phyloP scores from a whole-genome alignment of 225 moss, liverwort and hornwort species.

The Antitrichia curtipendula region DNA sequence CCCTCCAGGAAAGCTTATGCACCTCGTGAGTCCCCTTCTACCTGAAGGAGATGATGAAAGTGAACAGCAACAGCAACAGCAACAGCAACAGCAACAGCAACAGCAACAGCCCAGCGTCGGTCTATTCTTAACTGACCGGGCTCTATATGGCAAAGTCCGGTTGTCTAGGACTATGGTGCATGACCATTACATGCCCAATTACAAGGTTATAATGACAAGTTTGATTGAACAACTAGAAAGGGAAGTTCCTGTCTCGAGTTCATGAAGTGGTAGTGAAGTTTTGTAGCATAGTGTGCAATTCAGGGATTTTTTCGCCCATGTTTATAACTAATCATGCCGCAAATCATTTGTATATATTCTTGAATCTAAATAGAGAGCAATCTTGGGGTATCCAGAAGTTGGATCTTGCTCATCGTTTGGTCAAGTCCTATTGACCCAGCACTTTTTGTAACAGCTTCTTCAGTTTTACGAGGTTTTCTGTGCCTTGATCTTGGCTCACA shows the following conservation, averaged over 20 bases:
- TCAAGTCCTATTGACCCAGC: neutral
- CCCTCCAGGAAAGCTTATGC: slow-evolving; percentile 82
- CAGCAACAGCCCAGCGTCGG: slow-evolving; percentile 24
- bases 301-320: slow-evolving; percentile 1
- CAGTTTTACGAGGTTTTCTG: neutral
- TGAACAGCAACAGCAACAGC: neutral
- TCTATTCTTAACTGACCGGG: slow-evolving; percentile 69
- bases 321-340: neutral
- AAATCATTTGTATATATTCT: neutral
- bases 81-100: neutral
- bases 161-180: slow-evolving; percentile 94
- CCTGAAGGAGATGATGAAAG: slow-evolving; percentile 8
- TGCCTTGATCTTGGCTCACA: neutral
- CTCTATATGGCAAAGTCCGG: slow-evolving; percentile 85
- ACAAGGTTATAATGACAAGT: slow-evolving; percentile 64
- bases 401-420: neutral
- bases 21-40: slow-evolving; percentile 65
- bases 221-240: slow-evolving; percentile 43
- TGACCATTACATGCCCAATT: slow-evolving; percentile 97
- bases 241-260: slow-evolving; percentile 3
- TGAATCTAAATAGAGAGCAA: neutral
- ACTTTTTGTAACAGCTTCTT: neutral
- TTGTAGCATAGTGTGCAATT: slow-evolving; percentile 17
- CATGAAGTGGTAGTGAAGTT: neutral
- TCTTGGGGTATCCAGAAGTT: neutral